Conservation (phyloP, 192 early-diverging fungal species). For the Oehlia diaphana region DNA sequence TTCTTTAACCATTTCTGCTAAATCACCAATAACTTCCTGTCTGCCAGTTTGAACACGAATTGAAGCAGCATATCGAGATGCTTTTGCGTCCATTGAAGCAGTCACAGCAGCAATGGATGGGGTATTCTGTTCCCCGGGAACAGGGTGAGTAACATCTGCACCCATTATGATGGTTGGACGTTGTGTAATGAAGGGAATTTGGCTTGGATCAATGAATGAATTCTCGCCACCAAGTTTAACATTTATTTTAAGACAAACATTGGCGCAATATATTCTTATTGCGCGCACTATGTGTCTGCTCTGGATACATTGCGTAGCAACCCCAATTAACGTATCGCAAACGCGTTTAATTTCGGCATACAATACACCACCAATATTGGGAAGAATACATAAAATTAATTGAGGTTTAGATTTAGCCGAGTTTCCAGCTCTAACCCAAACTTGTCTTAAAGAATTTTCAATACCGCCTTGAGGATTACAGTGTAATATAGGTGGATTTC, state of each 20-base stretch:
- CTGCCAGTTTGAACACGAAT: not conserved
- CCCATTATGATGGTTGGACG: not conserved
- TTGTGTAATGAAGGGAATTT: conserved; percentile 57
- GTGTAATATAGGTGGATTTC: conserved; percentile 59
- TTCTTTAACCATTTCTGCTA: not conserved
- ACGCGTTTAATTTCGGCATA: not conserved
- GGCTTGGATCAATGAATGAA: conserved; percentile 54
- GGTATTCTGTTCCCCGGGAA: not conserved
- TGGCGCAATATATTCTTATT: conserved; percentile 81
- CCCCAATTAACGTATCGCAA: not conserved
- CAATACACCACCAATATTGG: not conserved
- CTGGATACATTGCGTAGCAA: not conserved
- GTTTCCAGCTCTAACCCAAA: not conserved
- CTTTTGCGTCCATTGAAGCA: not conserved
- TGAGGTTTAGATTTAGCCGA: not conserved
- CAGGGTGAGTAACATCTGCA: not conserved
- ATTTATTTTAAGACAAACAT: conserved; percentile 94
- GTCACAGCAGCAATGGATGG: not conserved
- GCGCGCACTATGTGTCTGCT: not conserved
- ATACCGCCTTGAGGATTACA: conserved; percentile 19
- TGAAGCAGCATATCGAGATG: not conserved
- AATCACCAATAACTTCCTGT: not conserved
- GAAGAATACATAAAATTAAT: not conserved
- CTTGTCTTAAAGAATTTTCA: not conserved
- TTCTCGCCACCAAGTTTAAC: conserved; percentile 88